These are phyloP conservation scores for Tardiomyces depauwii DNA, from an alignment of 1,139 yeast species.

Conservation along the genomic window DNA sequence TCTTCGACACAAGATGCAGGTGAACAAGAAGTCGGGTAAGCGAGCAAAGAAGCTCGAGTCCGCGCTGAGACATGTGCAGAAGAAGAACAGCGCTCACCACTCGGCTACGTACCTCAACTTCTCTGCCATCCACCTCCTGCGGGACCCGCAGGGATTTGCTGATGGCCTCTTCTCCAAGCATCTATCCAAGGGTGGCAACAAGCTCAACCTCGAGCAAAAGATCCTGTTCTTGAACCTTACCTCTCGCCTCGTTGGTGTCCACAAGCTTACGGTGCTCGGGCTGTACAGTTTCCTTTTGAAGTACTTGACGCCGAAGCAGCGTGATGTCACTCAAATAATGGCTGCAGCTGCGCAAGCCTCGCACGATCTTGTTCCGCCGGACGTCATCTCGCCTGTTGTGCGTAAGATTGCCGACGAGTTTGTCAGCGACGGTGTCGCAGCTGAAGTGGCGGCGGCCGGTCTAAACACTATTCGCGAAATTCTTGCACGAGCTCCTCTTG, in stretches of 20 bases:
- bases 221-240: slow-evolving; percentile 77
- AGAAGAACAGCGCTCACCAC: slow-evolving; percentile 35
- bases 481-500: slow-evolving; percentile 83
- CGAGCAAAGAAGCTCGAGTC: slow-evolving; percentile 67
- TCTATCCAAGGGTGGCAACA: slow-evolving; percentile 47
- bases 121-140: slow-evolving; percentile 81
- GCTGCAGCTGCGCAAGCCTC: slow-evolving; percentile 96
- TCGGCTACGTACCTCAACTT: slow-evolving; percentile 72
- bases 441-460: slow-evolving; percentile 98
- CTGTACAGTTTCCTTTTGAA: slow-evolving; percentile 79
- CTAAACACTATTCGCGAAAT: slow-evolving; percentile 90
- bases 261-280: slow-evolving; percentile 82
- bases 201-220: slow-evolving; percentile 74
- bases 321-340: slow-evolving; percentile 88
- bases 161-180: slow-evolving; percentile 68
- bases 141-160: slow-evolving; percentile 98
- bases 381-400: slow-evolving; percentile 63
- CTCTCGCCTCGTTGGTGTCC: slow-evolving; percentile 86
- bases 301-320: slow-evolving; percentile 87
- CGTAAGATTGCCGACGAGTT: slow-evolving; percentile 94
- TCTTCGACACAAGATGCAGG: slow-evolving; percentile 66
- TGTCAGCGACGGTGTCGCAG: slow-evolving; percentile 95
- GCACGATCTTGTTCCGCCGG: slow-evolving; percentile 96
- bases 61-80: slow-evolving; percentile 59
- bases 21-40: slow-evolving; percentile 74